A percentile compares a stretch with the other conserved stretches of the same genome.
These are phyloP conservation scores for Gnomoniopsis sp. DNA, from an alignment of 2,329 filamentous ascomycete species.

Conservation along the genomic window DNA sequence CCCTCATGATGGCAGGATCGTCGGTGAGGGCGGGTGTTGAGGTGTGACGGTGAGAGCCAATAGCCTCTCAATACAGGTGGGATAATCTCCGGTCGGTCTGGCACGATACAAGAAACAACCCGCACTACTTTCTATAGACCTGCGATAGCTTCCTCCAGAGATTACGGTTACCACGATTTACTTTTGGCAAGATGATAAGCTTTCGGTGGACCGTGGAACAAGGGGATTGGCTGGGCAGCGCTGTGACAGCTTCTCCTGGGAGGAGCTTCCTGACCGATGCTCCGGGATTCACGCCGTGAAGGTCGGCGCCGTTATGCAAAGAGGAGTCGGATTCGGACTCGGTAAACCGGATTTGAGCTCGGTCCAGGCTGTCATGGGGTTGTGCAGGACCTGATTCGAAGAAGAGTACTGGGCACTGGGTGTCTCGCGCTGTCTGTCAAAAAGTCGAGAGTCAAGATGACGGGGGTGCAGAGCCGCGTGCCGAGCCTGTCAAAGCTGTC, in stretches of 20 bases:
- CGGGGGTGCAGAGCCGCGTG: no score
- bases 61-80: background rate
- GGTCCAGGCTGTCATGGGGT: background rate
- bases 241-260: background rate
- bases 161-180: background rate
- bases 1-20: conserved; percentile 56
- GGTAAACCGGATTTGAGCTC: background rate
- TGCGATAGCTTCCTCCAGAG: background rate
- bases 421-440: no score
- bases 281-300: background rate
- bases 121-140: no score
- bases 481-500: background rate
- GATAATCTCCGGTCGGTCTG: background rate
- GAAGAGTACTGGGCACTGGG: no score
- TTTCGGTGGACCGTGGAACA: no score
- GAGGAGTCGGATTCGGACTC: no score
- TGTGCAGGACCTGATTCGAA: background rate
- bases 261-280: background rate
- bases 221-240: background rate
- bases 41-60: background rate
- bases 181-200: no score
- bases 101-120: background rate
- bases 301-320: background rate
- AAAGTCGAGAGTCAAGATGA: no score
- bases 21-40: background rate